Base-by-base conservation (phyloP, 2,329 filamentous ascomycete genomes). In the Xylariaceae sp. region DNA sequence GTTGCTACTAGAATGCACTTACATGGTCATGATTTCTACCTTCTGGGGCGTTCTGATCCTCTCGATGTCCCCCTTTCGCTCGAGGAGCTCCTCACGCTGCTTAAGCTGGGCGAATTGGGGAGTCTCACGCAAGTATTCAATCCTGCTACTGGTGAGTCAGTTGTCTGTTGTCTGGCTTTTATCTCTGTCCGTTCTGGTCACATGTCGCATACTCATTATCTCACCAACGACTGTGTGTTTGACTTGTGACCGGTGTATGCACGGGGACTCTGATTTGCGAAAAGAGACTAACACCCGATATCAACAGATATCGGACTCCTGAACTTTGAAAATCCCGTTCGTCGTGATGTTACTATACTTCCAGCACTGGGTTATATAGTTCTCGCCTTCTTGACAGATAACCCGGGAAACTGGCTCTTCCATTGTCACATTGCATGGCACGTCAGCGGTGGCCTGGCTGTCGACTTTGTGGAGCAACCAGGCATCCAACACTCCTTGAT, bases 261-360 rank as follows among this genome's bases (percentile, higher is more conserved):
- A n/a, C n/a, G n/a, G n/a, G n/a, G n/a, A n/a, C n/a, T n/a, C n/a
- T n/a, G n/a, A n/a, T n/a, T n/a, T n/a, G n/a, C n/a, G n/a, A n/a
- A n/a, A n/a, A n/a, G n/a, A n/a, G n/a, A n/a, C n/a, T n/a, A n/a
- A n/a, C n/a, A n/a, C n/a, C n/a, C 4, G 4, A 8, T 32, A 32
- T 32, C 27, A 32, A 32, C 27, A 5, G 61, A 66, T 42, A 63
- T 57, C 16, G 58, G 52, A 3, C 49, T 35, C 6, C 57, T 67
- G 4, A 67, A 62, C 47, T 65, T 58, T 2, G 47, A 56, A 14
- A 76, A 75, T 36, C 72, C 73, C 1, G 65, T 72, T 0, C 61
- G 73, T 2, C 63, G 75, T 14, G 75, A 77, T 50, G 71, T 69
- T 0, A 67, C 69, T 3, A 67, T 71, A 47, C 56, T 77, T 4